These are phyloP conservation scores for Saturnispora zaruensis DNA, from an alignment of 805 yeast genomes.

Conservation along the genomic window DNA sequence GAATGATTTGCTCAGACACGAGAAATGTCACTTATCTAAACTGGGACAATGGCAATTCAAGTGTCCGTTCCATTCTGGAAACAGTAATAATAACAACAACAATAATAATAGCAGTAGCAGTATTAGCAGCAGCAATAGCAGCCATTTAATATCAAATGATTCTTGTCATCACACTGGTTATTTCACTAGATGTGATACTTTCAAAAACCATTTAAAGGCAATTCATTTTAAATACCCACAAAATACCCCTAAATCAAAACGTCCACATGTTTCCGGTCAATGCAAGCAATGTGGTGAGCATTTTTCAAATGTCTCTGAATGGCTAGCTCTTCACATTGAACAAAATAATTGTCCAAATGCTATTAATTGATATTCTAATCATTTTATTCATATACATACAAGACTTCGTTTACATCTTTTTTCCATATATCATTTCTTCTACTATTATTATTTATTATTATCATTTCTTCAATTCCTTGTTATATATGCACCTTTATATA, in stretches of 20 bases:
- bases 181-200: constrained; percentile 85
- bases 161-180: constrained; percentile 76
- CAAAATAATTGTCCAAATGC: constrained; percentile 29
- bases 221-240: constrained; percentile 82
- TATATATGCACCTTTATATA: not conserved
- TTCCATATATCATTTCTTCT: not conserved
- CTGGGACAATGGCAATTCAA: constrained; percentile 58
- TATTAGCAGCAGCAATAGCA: not conserved
- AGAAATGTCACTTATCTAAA: constrained; percentile 78
- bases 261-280: constrained; percentile 57
- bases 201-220: constrained; percentile 83
- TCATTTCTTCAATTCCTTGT: not conserved
- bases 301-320: constrained; percentile 65
- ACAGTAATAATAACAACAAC: constrained; percentile 12
- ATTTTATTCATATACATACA: not conserved
- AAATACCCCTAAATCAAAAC: constrained; percentile 74
- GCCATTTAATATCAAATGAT: constrained; percentile 11
- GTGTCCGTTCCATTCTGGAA: constrained; percentile 56
- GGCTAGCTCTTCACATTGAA: constrained; percentile 73
- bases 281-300: constrained; percentile 68
- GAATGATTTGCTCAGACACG: constrained; percentile 78
- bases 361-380: not conserved
- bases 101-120: constrained; percentile 11
- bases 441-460: too few species aligned
- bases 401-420: not conserved